Percentiles rank a stretch among this genome's conserved stretches.
These are phyloP conservation scores for Cardiospermum halicacabum DNA, from an alignment of 345 rosid genomes.

Conservation along the genomic window DNA sequence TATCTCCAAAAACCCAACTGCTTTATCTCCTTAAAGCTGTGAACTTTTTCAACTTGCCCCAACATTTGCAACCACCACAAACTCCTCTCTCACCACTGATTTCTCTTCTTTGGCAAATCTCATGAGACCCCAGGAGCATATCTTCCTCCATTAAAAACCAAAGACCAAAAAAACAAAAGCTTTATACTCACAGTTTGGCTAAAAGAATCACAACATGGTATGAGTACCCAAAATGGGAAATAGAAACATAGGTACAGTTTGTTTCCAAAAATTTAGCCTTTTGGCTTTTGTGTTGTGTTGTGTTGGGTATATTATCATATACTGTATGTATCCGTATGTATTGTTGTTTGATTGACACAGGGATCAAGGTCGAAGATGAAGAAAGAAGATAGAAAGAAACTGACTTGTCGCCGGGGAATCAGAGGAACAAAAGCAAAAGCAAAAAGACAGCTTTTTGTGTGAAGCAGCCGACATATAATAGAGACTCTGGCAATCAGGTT, in stretches of 20 bases:
- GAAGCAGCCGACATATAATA: slow-evolving; percentile 73
- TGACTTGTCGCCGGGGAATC: slow-evolving; percentile 75
- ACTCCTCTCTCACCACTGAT: not conserved
- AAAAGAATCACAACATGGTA: not conserved
- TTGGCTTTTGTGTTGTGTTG: not conserved
- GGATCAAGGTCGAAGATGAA: slow-evolving; percentile 25
- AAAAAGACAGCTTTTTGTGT: slow-evolving; percentile 40
- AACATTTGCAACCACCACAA: slow-evolving; percentile 18
- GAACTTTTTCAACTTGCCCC: slow-evolving; percentile 8
- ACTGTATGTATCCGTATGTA: not conserved
- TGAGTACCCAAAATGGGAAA: slow-evolving; percentile 6
- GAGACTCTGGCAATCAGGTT: slow-evolving; percentile 33
- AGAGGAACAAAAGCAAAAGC: slow-evolving; percentile 51
- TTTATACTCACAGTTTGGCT: not conserved
- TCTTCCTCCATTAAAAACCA: not conserved
- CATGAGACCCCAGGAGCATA: not conserved
- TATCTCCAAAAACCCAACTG: slow-evolving; percentile 10
- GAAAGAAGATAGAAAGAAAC: slow-evolving; percentile 25
- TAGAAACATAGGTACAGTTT: not conserved
- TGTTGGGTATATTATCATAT: not conserved
- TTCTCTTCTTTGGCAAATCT: slow-evolving; percentile 4
- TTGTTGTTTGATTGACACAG: not conserved
- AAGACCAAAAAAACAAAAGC: not conserved
- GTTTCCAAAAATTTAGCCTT: not conserved
- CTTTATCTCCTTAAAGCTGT: slow-evolving; percentile 7